phyloP scores from a whole-genome alignment of 208 protist species.

The Acanthamoeba rhysodes region DNA sequence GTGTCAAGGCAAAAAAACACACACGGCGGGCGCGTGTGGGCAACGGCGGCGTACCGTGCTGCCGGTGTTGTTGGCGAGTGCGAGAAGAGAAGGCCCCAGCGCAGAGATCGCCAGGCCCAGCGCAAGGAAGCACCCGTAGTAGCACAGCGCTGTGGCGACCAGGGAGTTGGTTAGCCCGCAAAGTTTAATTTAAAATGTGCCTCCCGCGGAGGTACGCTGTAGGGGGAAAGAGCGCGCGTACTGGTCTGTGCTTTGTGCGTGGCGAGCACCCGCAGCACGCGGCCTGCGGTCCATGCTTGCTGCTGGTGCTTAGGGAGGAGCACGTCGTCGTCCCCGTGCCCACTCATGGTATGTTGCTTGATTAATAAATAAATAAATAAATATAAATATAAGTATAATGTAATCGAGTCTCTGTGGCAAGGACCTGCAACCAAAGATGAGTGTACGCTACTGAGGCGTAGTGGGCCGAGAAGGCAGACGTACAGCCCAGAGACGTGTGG shows the following conservation, averaged over 20 bases:
- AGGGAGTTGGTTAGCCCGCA: not conserved
- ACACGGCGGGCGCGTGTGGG: not conserved
- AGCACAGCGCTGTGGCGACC: not conserved
- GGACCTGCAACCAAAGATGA: too few species aligned
- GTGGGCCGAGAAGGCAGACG: too few species aligned
- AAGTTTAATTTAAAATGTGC: not conserved
- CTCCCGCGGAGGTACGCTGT: not conserved
- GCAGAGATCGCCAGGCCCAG: conserved; percentile 45
- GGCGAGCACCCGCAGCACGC: not conserved
- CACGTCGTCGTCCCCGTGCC: not conserved
- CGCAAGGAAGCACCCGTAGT: conserved; percentile 51
- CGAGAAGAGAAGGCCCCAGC: not conserved
- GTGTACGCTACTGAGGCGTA: too few species aligned
- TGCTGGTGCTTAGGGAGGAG: not conserved
- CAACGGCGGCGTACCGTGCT: not conserved
- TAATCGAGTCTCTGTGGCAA: too few species aligned
- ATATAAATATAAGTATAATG: too few species aligned
- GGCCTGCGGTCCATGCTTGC: not conserved
- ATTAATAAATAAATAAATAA: too few species aligned
- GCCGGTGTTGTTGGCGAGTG: conserved; percentile 48
- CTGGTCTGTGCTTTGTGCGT: conserved; percentile 4
- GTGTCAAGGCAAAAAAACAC: not conserved
- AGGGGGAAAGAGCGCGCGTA: not conserved
- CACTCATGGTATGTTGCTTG: not conserved
- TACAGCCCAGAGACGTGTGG: too few species aligned